These are phyloP conservation scores for Atkinsonella texensis DNA, from an alignment of 2,329 filamentous ascomycete species.

Conservation along the genomic window DNA sequence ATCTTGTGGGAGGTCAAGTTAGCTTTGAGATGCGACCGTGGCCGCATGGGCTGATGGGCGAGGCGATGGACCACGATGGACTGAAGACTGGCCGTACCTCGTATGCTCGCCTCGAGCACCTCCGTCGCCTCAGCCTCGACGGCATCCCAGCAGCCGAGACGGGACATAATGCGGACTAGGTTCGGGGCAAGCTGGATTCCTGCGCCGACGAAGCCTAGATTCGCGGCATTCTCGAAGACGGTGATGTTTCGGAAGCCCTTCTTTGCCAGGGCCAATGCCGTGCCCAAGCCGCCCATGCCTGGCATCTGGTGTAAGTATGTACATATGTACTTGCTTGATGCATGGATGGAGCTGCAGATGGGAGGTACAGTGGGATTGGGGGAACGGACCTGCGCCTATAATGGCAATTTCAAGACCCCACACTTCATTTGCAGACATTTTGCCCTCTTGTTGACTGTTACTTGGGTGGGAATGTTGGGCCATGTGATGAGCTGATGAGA, in stretches of 20 bases:
- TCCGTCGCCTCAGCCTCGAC: conserved; percentile 17
- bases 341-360: too few species aligned
- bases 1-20: background rate
- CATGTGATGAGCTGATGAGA: too few species aligned
- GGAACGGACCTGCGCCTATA: background rate
- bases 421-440: background rate
- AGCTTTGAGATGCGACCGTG: background rate
- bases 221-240: conserved; percentile 61
- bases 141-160: conserved; percentile 55
- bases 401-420: background rate
- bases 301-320: background rate
- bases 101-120: conserved; percentile 25
- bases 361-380: background rate
- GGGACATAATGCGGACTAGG: conserved; percentile 64
- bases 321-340: too few species aligned
- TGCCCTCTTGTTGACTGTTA: too few species aligned
- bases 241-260: conserved; percentile 57
- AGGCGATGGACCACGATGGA: background rate
- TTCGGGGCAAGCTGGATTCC: conserved; percentile 78
- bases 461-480: too few species aligned
- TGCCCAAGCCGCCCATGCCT: conserved; percentile 71
- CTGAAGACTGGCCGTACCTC: background rate
- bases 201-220: conserved; percentile 70
- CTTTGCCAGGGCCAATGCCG: conserved; percentile 61
- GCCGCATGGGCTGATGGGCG: too few species aligned